Conservation (phyloP, 2,329 filamentous ascomycete genomes). For the Biscogniauxia mediterranea region DNA sequence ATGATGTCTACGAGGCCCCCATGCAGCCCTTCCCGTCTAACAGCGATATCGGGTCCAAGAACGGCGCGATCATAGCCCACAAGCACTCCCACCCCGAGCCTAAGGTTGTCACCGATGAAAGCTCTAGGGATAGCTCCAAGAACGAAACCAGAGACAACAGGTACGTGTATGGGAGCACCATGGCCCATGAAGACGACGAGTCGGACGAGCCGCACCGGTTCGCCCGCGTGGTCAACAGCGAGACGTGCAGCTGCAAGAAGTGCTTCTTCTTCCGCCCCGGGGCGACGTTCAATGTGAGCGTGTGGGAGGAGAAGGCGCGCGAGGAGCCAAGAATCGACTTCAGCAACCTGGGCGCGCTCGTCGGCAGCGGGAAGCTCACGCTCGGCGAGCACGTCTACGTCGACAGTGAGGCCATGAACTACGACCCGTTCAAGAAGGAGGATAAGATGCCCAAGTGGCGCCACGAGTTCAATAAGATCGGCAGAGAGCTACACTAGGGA, state of each 20-base stretch:
- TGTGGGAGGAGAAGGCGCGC: slow-evolving; percentile 30
- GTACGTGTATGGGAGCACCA: neutral
- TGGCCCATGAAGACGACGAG: slow-evolving; percentile 10
- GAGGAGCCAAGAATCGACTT: slow-evolving; percentile 13
- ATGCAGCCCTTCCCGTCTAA: slow-evolving; percentile 39
- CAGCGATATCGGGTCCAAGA: slow-evolving; percentile 26
- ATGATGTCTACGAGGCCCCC: slow-evolving; percentile 34
- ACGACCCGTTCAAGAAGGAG: slow-evolving; percentile 33
- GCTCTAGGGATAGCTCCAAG: neutral
- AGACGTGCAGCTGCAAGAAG: slow-evolving; percentile 19
- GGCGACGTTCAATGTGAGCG: slow-evolving; percentile 27
- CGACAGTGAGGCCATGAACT: slow-evolving; percentile 34
- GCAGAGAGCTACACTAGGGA: slow-evolving; percentile 22
- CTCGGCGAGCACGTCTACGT: slow-evolving; percentile 30
- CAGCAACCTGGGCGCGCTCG: slow-evolving; percentile 16
- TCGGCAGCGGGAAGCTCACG: slow-evolving; percentile 23
- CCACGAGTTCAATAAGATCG: slow-evolving; percentile 32
- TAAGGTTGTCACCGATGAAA: neutral
- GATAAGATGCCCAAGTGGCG: slow-evolving; percentile 31
- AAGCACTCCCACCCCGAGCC: neutral
- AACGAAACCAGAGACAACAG: neutral
- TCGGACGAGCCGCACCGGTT: slow-evolving; percentile 8
- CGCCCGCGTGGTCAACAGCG: slow-evolving; percentile 12
- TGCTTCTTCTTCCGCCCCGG: slow-evolving; percentile 35
- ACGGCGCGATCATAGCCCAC: slow-evolving; percentile 22